Percentiles rank a stretch among this genome's conserved stretches.
Conservation (phyloP, 169 alveolate genomes). For the Plasmodium blacklocki region DNA sequence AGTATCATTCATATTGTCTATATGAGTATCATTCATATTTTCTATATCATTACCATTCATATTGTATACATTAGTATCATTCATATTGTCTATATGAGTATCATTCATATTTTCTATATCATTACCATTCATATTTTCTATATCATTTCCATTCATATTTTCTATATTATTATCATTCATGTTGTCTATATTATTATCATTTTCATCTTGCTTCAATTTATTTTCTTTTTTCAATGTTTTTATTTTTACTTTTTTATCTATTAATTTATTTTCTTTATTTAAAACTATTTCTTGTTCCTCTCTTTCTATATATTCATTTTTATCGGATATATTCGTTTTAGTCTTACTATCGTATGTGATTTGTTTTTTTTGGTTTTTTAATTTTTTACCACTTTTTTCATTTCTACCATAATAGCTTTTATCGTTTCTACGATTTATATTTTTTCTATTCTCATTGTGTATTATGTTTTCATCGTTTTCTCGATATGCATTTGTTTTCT, state of each 20-base stretch:
- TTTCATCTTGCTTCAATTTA: neutral
- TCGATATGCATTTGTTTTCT: neutral
- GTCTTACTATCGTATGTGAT: neutral
- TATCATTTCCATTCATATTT: too few species aligned
- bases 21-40: neutral
- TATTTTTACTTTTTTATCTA: neutral
- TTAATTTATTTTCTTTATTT: too few species aligned
- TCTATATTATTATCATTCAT: too few species aligned
- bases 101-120: constrained; percentile 5
- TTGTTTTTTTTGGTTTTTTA: neutral
- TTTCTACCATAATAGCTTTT: constrained; percentile 22
- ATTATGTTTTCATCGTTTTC: constrained; percentile 66
- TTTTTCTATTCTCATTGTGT: constrained; percentile 43
- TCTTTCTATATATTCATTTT: too few species aligned
- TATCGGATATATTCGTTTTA: too few species aligned
- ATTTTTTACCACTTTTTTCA: constrained; percentile 32
- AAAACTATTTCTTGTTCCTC: too few species aligned
- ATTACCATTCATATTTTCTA: neutral
- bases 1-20: neutral
- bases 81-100: neutral
- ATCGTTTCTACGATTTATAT: constrained; percentile 37
- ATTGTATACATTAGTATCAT: neutral
- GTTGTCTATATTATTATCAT: too few species aligned
- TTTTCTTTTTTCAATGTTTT: neutral
- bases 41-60: neutral